phyloP scores from a whole-genome alignment of 2,329 filamentous ascomycete species.

The Penicillium sclerotiorum region DNA sequence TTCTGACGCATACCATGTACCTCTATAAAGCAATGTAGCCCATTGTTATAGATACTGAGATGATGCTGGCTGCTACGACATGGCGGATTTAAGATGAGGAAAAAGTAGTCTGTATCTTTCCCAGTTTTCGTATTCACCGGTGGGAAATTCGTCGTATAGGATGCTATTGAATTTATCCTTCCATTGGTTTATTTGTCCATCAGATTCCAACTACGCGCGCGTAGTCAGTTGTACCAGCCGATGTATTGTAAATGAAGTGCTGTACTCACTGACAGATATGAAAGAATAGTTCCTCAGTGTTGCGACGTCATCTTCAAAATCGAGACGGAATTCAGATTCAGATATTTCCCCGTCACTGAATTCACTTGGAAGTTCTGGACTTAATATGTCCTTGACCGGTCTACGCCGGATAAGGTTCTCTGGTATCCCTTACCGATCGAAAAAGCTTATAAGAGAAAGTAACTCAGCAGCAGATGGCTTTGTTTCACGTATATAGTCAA shows the following conservation, averaged over 20 bases:
- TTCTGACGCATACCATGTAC: too few species aligned
- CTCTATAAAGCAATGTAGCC: too few species aligned
- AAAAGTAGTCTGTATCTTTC: too few species aligned
- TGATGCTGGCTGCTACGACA: too few species aligned
- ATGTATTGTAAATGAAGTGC: constrained; percentile 27
- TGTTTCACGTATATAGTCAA: constrained; percentile 28
- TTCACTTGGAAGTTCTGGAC: background rate
- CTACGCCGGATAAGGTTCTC: constrained; percentile 16
- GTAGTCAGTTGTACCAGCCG: constrained; percentile 29
- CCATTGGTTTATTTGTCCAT: constrained; percentile 28
- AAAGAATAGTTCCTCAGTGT: constrained; percentile 24
- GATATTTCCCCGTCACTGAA: background rate
- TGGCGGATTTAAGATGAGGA: too few species aligned
- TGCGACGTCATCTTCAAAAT: constrained; percentile 25
- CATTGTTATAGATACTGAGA: too few species aligned
- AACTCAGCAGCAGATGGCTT: constrained; percentile 5
- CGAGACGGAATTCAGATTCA: background rate
- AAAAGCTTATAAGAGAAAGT: constrained; percentile 14
- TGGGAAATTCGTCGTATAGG: too few species aligned
- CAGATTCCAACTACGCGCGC: constrained; percentile 26
- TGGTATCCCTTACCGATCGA: constrained; percentile 33
- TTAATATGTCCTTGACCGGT: background rate
- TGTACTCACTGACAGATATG: constrained; percentile 14
- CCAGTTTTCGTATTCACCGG: too few species aligned
- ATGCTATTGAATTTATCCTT: too few species aligned